phyloP scores from a whole-genome alignment of 1,284 basidiomycete genomes.

The Phaffia rhodozyma region DNA sequence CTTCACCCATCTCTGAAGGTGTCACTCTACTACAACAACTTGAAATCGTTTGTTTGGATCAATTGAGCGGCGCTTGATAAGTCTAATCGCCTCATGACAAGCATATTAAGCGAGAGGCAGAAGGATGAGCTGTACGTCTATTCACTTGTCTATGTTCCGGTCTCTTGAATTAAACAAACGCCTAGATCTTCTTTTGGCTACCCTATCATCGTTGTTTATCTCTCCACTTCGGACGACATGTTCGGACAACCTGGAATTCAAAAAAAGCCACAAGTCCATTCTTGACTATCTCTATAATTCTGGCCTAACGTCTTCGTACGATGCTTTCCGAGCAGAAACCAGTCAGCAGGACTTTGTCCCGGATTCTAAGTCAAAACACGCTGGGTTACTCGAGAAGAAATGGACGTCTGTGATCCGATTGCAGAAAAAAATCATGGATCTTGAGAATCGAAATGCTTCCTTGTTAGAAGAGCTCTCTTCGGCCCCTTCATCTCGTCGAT shows the following conservation, averaged over 20 bases:
- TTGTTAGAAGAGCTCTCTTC: constrained; percentile 59
- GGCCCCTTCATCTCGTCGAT: constrained; percentile 45
- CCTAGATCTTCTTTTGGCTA: constrained; percentile 21
- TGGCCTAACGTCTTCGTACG: constrained; percentile 51
- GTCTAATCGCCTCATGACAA: not conserved
- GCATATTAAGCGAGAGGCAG: constrained; percentile 56
- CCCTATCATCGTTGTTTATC: not conserved
- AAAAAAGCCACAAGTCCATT: constrained; percentile 66
- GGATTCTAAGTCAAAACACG: constrained; percentile 66
- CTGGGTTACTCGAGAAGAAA: constrained; percentile 81
- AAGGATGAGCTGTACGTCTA: constrained; percentile 63
- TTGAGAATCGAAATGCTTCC: constrained; percentile 64
- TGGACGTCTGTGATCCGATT: constrained; percentile 86
- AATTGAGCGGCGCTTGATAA: not conserved
- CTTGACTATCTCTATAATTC: constrained; percentile 65
- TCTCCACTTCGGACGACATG: constrained; percentile 16
- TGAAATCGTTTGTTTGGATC: not conserved
- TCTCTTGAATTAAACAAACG: not conserved
- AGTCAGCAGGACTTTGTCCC: constrained; percentile 51
- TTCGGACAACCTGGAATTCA: not conserved
- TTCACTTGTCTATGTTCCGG: not conserved
- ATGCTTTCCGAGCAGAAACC: constrained; percentile 50
- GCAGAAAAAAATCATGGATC: constrained; percentile 91
- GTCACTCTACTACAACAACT: not conserved
- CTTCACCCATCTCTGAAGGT: not conserved